Base-by-base conservation (phyloP, 805 yeast genomes). In the Candida ascalaphidarum region DNA sequence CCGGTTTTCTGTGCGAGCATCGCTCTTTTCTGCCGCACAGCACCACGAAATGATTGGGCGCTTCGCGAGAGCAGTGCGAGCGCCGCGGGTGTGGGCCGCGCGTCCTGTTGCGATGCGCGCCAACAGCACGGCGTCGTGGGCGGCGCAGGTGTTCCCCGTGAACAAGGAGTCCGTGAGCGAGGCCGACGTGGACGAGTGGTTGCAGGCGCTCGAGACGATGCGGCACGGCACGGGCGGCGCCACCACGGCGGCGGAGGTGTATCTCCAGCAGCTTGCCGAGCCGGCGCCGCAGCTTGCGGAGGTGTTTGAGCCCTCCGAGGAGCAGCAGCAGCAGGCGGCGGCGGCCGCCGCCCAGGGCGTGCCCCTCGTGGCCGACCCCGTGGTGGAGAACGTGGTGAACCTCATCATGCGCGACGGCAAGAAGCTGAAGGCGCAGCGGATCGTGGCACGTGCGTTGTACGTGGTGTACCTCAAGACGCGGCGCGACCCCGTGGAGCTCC, bases 351-450 rank as follows among this genome's bases (percentile, higher is more conserved):
- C 53, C 22, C 58, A 61, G 35, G 69, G 73, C 9, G 58, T 84
- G 17, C 94, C 95, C 16, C 46, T 61, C 16, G 63, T 66, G 38
- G 57, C 60, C 25, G 92, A 85, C 43, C 80, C 82, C n/a, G 71
- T 77, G 13, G 63, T 88, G 27, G 77, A 77, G 27, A 78, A 81
- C 42, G 73, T 92, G 46, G 78, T 83, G 30, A 86, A 86, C 50
- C 67, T 86, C 61, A 76, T 92, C 36, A 92, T 92, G 97, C 76
- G 83, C 48, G 78, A 84, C 49, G 98, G 98, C 23, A 77, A 78
- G 53, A 92, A 88, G 53, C 72, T 82, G 31, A 61, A 66, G 27
- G 96, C 97, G 0, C 79, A 78, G 48, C 78, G 70, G 42, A 65
- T 69, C 27, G 65, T 92, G 31, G 70, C 79, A 29, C 71, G 79